Percentiles rank a stretch among this genome's conserved stretches.
These are phyloP conservation scores for Aspergillus pseudoviridinutans DNA, from an alignment of 2,329 filamentous ascomycete genomes.

Conservation along the genomic window DNA sequence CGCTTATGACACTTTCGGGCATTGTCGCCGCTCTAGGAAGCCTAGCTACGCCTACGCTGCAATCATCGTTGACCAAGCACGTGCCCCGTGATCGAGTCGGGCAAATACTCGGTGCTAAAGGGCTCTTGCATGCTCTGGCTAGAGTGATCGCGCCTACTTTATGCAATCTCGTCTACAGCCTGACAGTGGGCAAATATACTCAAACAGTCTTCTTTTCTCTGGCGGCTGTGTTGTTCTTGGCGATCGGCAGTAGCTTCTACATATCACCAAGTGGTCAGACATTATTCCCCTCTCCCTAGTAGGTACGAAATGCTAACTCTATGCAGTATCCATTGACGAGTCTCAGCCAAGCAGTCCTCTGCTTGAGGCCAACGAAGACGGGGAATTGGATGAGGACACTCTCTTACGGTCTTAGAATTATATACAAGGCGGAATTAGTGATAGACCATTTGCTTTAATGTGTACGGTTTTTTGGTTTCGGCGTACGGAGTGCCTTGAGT, in stretches of 20 bases:
- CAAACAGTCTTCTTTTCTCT: conserved; percentile 82
- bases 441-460: not conserved
- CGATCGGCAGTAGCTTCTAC: conserved; percentile 64
- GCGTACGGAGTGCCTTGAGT: not conserved
- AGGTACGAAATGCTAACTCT: conserved; percentile 7
- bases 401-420: conserved; percentile 4
- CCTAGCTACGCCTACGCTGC: conserved; percentile 78
- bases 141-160: conserved; percentile 74
- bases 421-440: not conserved
- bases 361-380: conserved; percentile 20
- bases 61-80: conserved; percentile 84
- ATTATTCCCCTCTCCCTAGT: not conserved
- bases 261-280: conserved; percentile 70
- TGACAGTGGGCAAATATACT: conserved; percentile 72
- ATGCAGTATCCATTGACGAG: conserved; percentile 17
- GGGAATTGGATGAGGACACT: conserved; percentile 14
- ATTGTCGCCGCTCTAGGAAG: conserved; percentile 74
- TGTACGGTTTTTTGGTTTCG: not conserved
- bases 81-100: conserved; percentile 78
- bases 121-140: conserved; percentile 77
- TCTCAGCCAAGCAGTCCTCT: conserved; percentile 3
- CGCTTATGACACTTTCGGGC: conserved; percentile 67
- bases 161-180: conserved; percentile 82
- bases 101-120: conserved; percentile 81
- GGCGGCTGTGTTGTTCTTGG: conserved; percentile 60